phyloP scores from a whole-genome alignment of 208 protist species.

The Wallacemonas collosoma region DNA sequence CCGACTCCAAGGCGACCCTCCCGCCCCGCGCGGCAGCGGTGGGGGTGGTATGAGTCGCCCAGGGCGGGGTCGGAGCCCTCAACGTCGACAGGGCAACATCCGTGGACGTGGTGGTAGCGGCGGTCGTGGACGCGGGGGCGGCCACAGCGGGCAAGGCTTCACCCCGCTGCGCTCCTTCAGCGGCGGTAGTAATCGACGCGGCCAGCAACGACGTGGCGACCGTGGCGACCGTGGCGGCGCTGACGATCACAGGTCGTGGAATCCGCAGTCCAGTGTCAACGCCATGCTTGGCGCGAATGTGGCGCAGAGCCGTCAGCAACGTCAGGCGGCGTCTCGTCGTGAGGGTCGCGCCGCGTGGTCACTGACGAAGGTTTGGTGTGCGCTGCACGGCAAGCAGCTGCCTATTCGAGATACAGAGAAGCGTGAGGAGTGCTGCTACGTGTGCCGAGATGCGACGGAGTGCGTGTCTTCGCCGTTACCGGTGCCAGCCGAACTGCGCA shows the following conservation, averaged over 20 bases:
- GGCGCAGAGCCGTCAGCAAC: slow-evolving; percentile 14
- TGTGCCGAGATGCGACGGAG: slow-evolving; percentile 67
- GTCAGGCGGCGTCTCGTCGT: slow-evolving; percentile 31
- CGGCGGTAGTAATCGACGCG: slow-evolving; percentile 20
- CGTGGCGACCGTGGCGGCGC: slow-evolving; percentile 25
- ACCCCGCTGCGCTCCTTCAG: slow-evolving; percentile 15
- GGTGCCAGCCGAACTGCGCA: slow-evolving; percentile 41
- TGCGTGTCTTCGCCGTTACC: slow-evolving; percentile 85
- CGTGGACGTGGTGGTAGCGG: slow-evolving; percentile 4
- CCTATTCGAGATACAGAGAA: slow-evolving; percentile 48
- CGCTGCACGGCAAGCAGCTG: slow-evolving; percentile 80
- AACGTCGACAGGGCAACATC: not conserved
- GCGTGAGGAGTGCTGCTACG: slow-evolving; percentile 75
- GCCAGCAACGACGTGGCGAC: slow-evolving; percentile 25
- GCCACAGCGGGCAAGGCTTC: slow-evolving; percentile 1
- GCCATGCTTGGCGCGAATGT: slow-evolving; percentile 12
- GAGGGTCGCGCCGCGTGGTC: slow-evolving; percentile 18
- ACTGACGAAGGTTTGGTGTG: slow-evolving; percentile 69
- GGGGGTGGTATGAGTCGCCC: not conserved
- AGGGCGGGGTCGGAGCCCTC: not conserved
- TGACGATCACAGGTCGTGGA: slow-evolving; percentile 4
- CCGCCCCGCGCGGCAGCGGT: slow-evolving; percentile 2
- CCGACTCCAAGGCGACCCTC: slow-evolving; percentile 21
- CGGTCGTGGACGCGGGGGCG: slow-evolving; percentile 1
- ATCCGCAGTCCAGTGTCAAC: slow-evolving; percentile 5